A percentile compares a stretch with the other conserved stretches of the same genome.
phyloP scores from a whole-genome alignment of 2,329 filamentous ascomycete genomes.

The Mycosphaerella arachidis region DNA sequence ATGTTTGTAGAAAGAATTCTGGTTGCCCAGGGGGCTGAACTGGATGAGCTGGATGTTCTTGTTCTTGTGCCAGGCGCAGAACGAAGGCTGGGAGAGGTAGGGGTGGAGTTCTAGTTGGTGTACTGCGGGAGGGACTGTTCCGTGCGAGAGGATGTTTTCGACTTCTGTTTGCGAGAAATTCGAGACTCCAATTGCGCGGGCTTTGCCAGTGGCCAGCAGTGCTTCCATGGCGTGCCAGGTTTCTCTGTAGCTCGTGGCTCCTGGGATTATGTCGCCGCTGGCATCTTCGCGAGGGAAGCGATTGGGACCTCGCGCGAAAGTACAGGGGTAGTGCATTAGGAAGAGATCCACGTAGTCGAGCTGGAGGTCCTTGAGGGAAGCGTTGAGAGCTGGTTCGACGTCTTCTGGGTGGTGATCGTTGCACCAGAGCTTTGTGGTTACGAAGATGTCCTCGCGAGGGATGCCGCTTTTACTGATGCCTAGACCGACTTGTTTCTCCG shows the following conservation, averaged over 20 bases:
- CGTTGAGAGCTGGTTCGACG: constrained; percentile 31
- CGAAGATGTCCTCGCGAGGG: constrained; percentile 25
- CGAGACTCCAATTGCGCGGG: constrained; percentile 26
- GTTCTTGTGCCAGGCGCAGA: constrained; percentile 63
- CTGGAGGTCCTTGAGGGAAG: constrained; percentile 37
- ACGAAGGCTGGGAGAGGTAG: constrained; percentile 63
- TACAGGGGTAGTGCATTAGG: constrained; percentile 34
- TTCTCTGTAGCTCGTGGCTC: constrained; percentile 17
- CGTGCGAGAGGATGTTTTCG: neutral
- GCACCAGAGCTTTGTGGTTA: constrained; percentile 15
- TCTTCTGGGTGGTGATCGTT: constrained; percentile 23
- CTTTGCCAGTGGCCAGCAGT: constrained; percentile 24
- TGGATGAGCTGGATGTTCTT: constrained; percentile 68
- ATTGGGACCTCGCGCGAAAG: neutral
- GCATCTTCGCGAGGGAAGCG: constrained; percentile 8
- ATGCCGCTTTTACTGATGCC: constrained; percentile 53
- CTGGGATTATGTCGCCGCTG: constrained; percentile 6
- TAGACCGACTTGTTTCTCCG: constrained; percentile 56
- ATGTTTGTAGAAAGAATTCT: no score
- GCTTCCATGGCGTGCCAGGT: constrained; percentile 30
- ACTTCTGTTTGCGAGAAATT: constrained; percentile 25
- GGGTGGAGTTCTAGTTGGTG: constrained; percentile 65
- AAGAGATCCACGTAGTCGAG: constrained; percentile 42
- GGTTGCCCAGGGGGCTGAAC: constrained; percentile 51
- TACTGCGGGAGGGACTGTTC: constrained; percentile 14